phyloP scores from a whole-genome alignment of 345 rosid species.

The Ceriops tagal region DNA sequence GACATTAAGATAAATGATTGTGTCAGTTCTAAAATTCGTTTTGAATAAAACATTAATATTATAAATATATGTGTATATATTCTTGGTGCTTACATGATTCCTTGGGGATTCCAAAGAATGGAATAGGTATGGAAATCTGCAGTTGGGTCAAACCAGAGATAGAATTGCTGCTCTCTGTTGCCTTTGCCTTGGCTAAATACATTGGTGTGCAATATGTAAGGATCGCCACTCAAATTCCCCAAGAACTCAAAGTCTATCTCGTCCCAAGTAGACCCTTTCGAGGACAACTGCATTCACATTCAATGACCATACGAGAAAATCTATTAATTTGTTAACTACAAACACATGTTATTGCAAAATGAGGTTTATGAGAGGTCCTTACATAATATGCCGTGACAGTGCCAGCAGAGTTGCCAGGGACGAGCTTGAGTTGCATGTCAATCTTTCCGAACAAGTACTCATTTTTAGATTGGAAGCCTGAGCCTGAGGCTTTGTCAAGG shows the following conservation, averaged over 20 bases:
- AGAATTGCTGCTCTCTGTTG: slow-evolving; percentile 57
- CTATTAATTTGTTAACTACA: background rate
- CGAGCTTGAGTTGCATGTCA: slow-evolving; percentile 55
- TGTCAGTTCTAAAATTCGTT: no score
- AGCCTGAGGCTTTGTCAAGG: slow-evolving; percentile 55
- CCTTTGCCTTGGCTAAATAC: slow-evolving; percentile 59
- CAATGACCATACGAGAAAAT: background rate
- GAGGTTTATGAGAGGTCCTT: slow-evolving; percentile 6
- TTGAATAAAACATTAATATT: no score
- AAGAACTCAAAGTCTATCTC: slow-evolving; percentile 71
- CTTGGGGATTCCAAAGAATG: slow-evolving; percentile 56
- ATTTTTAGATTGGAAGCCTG: slow-evolving; percentile 57
- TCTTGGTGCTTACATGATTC: slow-evolving; percentile 41
- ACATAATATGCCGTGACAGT: slow-evolving; percentile 55
- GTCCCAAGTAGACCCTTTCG: slow-evolving; percentile 58
- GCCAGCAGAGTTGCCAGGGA: slow-evolving; percentile 61
- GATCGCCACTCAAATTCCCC: slow-evolving; percentile 57
- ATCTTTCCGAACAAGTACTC: slow-evolving; percentile 53
- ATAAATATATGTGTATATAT: no score
- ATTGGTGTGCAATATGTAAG: slow-evolving; percentile 63
- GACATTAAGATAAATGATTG: background rate
- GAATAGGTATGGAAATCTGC: slow-evolving; percentile 62
- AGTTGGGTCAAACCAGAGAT: slow-evolving; percentile 69
- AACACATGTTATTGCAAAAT: background rate
- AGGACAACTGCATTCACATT: slow-evolving; percentile 37